Base-by-base conservation (phyloP, 2,329 filamentous ascomycete genomes). In the Colletotrichum zoysiae region DNA sequence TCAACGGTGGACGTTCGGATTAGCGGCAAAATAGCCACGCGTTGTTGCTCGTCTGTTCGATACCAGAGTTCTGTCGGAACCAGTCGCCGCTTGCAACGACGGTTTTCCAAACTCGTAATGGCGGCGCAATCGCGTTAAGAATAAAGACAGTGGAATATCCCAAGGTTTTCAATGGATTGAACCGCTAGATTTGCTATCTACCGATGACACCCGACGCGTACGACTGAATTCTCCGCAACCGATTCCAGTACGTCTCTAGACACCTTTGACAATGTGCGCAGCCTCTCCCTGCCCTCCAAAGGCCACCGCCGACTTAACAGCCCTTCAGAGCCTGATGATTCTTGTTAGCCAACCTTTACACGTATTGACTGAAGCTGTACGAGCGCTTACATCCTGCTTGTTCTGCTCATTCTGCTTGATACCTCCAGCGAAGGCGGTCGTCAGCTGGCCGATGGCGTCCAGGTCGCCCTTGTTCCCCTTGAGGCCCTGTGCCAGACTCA, bases 341-440 rank as follows among this genome's bases (percentile, higher is more conserved):
- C n/a, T 11, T 12, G 46, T 70, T 30, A 70, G 67, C 18, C 3
- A 18, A 9, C 6, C 6, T 20, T 18, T 9, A 1, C 2, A 2
- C n/a, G n/a, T 18, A 2, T 30, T 30, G 3, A 23, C n/a, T 1
- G 0, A 5, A 4, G n/a, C 0, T 26, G 16, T 18, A 0, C 14
- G 12, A 12, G 9, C 14, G 56, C 67, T 61, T 26, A 67, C 69
- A 42, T 56, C 53, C 12, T 20, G 12, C 58, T 35, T 71, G 46
- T 71, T 71, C 46, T 64, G 48, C 9, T 70, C 50, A 44, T 76
- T 76, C 73, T 75, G 73, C 42, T 67, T 38, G 18, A 75, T 76
- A 1, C 75, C 75, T 7, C 66, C 71, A 4, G 48, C n/a, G n/a
- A 76, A 76, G 23, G 73, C 74, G 60, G 46, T 68, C 65, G 48